Conservation (phyloP, 2,329 filamentous ascomycete genomes). For the Cladorrhinum sp. region DNA sequence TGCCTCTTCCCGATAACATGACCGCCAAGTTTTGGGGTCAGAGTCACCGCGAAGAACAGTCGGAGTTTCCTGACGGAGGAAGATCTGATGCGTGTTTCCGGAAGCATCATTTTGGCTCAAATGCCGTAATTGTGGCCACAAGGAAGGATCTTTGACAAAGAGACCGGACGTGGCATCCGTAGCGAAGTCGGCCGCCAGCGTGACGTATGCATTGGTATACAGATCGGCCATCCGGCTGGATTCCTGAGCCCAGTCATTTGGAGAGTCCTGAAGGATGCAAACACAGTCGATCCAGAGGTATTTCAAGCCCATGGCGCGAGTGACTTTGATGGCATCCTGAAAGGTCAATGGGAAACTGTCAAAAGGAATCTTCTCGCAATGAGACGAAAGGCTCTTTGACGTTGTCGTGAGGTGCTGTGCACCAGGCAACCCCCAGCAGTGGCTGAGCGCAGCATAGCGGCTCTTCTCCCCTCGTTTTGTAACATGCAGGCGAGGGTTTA, state of each 20-base stretch:
- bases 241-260: conserved; percentile 1
- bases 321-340: conserved; percentile 1
- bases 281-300: background rate
- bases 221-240: background rate
- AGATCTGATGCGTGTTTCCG: background rate
- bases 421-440: background rate
- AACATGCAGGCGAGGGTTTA: background rate
- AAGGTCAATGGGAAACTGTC: background rate
- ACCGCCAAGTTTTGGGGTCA: background rate
- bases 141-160: background rate
- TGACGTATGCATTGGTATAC: background rate
- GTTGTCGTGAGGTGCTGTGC: background rate
- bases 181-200: background rate
- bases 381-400: background rate
- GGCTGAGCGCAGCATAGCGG: background rate
- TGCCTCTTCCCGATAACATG: background rate
- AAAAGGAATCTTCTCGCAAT: background rate
- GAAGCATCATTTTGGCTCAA: background rate
- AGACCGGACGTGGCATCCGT: background rate
- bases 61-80: background rate
- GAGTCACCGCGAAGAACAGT: background rate
- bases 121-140: background rate
- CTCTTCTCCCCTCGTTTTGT: background rate
- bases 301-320: background rate
- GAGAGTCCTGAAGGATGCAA: background rate